Percentiles rank a stretch among this genome's conserved stretches.
phyloP scores from a whole-genome alignment of 2,329 filamentous ascomycete genomes.

The Penicillium italicum region DNA sequence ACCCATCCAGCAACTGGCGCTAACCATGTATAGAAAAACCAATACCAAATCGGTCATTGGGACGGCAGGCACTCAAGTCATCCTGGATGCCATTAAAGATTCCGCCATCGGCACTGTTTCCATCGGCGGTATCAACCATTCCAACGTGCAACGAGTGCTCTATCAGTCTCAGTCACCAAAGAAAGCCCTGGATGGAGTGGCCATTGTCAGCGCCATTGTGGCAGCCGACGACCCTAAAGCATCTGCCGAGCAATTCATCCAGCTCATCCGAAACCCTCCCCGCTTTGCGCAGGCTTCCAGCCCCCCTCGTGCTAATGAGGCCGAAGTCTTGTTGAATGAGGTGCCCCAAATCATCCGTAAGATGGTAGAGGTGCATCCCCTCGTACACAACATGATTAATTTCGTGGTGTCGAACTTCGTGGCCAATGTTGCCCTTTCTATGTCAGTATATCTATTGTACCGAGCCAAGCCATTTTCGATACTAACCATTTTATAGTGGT shows the following conservation, averaged over 20 bases:
- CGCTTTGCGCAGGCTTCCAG: slow-evolving; percentile 32
- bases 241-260: slow-evolving; percentile 58
- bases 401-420: slow-evolving; percentile 93
- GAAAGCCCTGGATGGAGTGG: slow-evolving; percentile 73
- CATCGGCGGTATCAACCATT: slow-evolving; percentile 81
- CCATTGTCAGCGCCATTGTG: slow-evolving; percentile 86
- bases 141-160: slow-evolving; percentile 70
- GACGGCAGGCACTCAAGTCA: slow-evolving; percentile 64
- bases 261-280: slow-evolving; percentile 49
- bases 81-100: slow-evolving; percentile 59
- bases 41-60: slow-evolving; percentile 82
- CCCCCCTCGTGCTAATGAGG: slow-evolving; percentile 28
- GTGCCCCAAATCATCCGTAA: slow-evolving; percentile 53
- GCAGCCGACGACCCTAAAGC: slow-evolving; percentile 63
- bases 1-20: background rate
- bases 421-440: slow-evolving; percentile 79
- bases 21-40: slow-evolving; percentile 60
- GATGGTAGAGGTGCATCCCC: slow-evolving; percentile 62
- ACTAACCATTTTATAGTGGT: slow-evolving; percentile 48
- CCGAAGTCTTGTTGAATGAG: slow-evolving; percentile 30
- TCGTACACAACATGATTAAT: slow-evolving; percentile 97
- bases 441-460: slow-evolving; percentile 41
- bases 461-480: background rate
- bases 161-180: slow-evolving; percentile 59
- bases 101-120: slow-evolving; percentile 59